Percentiles rank a stretch among this genome's conserved stretches.
Conservation (phyloP, 768 basidiomycete genomes). For the Suillus bovinus region DNA sequence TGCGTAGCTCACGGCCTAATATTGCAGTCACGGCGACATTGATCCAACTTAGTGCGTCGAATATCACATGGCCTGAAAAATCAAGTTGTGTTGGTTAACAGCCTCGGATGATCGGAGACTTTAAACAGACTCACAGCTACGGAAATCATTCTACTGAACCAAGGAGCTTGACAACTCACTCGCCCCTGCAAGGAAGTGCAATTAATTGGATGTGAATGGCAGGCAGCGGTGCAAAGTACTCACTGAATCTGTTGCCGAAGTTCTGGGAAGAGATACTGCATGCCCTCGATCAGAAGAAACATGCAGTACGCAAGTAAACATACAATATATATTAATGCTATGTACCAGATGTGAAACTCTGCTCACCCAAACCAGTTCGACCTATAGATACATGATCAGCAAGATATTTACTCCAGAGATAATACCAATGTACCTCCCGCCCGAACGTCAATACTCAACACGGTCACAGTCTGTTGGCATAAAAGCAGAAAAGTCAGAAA, state of each 20-base stretch:
- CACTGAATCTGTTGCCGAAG: no score
- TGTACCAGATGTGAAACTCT: no score
- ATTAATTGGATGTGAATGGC: no score
- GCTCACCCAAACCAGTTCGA: background rate
- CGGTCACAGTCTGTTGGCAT: background rate
- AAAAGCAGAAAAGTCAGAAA: background rate
- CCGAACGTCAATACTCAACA: background rate
- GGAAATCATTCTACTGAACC: background rate
- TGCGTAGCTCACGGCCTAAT: background rate
- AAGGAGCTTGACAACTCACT: background rate
- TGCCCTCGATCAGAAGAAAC: background rate
- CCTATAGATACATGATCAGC: no score
- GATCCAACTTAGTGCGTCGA: no score
- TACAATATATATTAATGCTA: background rate
- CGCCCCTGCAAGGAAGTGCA: background rate
- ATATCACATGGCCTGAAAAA: no score
- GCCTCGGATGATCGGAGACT: background rate
- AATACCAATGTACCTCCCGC: background rate
- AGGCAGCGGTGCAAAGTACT: no score
- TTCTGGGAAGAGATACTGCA: background rate
- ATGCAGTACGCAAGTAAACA: background rate
- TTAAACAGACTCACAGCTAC: background rate
- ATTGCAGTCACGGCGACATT: background rate
- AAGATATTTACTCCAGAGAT: background rate
- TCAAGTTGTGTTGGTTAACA: background rate